Evolutionary conservation across 2,329 filamentous ascomycete genomes (phyloP).

Genomic region (Aspergillus aculeatus): DNA sequence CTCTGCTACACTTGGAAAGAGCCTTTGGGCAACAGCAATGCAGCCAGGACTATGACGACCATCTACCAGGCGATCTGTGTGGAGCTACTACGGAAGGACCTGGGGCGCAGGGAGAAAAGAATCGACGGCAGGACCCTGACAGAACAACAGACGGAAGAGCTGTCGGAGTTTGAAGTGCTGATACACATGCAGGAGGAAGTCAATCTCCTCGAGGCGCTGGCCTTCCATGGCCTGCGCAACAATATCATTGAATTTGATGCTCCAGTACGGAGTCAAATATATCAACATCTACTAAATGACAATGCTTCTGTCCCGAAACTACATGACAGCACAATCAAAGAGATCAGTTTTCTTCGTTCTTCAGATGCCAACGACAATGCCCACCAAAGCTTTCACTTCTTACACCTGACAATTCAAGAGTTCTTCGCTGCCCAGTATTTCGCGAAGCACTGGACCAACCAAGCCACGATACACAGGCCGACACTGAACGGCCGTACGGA

Average conservation of each 20-base stretch:
- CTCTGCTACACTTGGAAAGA: constrained; percentile 41
- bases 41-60: constrained; percentile 39
- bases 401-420: constrained; percentile 47
- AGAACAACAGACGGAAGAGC: too few species aligned
- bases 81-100: constrained; percentile 43
- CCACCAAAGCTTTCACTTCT: constrained; percentile 34
- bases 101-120: constrained; percentile 27
- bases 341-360: constrained; percentile 34
- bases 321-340: too few species aligned
- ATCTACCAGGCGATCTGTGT: constrained; percentile 31
- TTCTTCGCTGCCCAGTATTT: constrained; percentile 46
- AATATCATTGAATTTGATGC: too few species aligned
- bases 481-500: background rate
- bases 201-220: too few species aligned
- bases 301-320: too few species aligned
- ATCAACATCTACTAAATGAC: too few species aligned
- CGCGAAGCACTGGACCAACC: constrained; percentile 30
- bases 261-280: too few species aligned
- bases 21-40: constrained; percentile 5
- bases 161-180: too few species aligned
- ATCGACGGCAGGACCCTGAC: constrained; percentile 19
- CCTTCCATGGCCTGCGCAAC: too few species aligned
- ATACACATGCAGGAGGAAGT: too few species aligned
- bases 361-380: constrained; percentile 21
- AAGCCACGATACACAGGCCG: background rate